Base-by-base conservation (phyloP, 495 filamentous ascomycete genomes). In the Penicillium longicatenatum region DNA sequence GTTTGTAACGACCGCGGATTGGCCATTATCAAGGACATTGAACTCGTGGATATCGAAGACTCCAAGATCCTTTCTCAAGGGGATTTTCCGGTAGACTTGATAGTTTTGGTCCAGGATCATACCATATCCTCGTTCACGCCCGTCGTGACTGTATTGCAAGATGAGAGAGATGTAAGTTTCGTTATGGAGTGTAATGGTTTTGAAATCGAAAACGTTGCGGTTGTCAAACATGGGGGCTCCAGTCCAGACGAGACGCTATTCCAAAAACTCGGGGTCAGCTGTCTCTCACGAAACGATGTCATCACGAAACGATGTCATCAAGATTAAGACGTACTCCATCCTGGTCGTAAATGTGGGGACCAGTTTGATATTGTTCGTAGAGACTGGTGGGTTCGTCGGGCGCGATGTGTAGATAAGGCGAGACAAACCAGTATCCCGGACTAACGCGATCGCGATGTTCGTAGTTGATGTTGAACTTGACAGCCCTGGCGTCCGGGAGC, bases 41-140 rank as follows among this genome's bases (percentile, higher is more conserved):
- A 79, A 79, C 50, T 82, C 79, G 53, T 82, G 79, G 35, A 78
- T 78, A 42, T 76, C 71, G 53, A 75, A 73, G 4, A 51, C 39
- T 4, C 68, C 69, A 8, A 74, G 56, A 39, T 74, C 69, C 10
- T 63, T 39, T 21, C 74, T 67, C 26, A 75, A 52, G 6, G 65
- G 59, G 22, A 77, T 67, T 41, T 72, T 67, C 22, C 70, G 53
- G 41, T 72, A 58, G 26, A 77, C 56, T 21, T 69, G 55, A 52
- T 74, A 76, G 14, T 65, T 45, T 8, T 68, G 61, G 10, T 63
- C 55, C 52, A 75, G 24, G 26, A 76, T 64, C n/a, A 71, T 44
- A 14, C 71, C 73, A 26, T 50, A 58, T 17, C 71, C 70, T 6
- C 53, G 64, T 6, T 75, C 71, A 8, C 52, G 62, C 11, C 61